phyloP scores from a whole-genome alignment of 805 yeast species.

The Metschnikowia peoriensis region DNA sequence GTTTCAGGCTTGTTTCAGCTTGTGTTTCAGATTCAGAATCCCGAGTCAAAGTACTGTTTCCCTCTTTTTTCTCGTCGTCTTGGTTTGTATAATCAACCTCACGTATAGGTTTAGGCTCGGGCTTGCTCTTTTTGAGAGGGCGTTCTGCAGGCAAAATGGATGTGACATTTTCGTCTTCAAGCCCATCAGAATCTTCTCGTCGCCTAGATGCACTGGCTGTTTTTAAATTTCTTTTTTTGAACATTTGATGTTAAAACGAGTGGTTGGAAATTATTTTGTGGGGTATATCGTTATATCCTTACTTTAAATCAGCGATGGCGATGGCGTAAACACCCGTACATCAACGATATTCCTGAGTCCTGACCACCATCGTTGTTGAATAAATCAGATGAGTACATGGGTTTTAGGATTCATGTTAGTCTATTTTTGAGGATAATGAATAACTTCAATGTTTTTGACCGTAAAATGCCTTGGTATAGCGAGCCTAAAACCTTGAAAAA shows the following conservation, averaged over 20 bases:
- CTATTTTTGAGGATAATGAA: too few relatives aligned
- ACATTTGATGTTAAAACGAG: conserved; percentile 8
- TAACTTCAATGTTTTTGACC: too few relatives aligned
- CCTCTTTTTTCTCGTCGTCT: neutral
- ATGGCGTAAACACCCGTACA: conserved; percentile 8
- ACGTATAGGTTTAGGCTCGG: neutral
- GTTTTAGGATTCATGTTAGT: too few relatives aligned
- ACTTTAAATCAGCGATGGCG: neutral
- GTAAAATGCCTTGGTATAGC: too few relatives aligned
- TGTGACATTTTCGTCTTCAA: neutral
- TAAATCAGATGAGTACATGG: too few relatives aligned
- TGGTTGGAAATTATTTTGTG: neutral
- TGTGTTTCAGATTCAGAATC: neutral
- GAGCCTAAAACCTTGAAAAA: too few relatives aligned
- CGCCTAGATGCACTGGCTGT: conserved; percentile 5
- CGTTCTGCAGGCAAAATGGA: neutral
- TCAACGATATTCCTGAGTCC: neutral
- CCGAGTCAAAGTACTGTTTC: neutral
- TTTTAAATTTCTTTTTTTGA: conserved; percentile 18
- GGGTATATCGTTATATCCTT: neutral
- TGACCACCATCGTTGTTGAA: too few relatives aligned
- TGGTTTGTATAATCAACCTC: neutral
- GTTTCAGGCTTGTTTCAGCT: neutral
- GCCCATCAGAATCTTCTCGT: conserved; percentile 1
- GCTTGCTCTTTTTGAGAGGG: conserved; percentile 2